A percentile compares a stretch with the other conserved stretches of the same genome.
phyloP scores from a whole-genome alignment of 2,329 filamentous ascomycete genomes.

The Monilinia polystroma region DNA sequence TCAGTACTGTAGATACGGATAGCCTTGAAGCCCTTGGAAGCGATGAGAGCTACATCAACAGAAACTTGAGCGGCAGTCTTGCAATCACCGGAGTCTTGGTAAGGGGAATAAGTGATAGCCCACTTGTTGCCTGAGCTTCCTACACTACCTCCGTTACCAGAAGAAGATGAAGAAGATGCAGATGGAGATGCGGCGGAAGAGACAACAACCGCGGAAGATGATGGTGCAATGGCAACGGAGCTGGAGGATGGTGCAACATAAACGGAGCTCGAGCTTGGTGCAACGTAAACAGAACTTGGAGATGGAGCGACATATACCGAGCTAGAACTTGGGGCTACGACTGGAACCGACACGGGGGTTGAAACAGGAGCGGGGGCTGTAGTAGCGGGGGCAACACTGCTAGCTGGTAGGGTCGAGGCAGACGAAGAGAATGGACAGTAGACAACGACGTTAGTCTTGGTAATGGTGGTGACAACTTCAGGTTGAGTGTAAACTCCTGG shows the following conservation, averaged over 20 bases:
- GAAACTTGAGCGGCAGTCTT: constrained; percentile 60
- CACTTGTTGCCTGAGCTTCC: constrained; percentile 46
- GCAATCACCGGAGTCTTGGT: constrained; percentile 59
- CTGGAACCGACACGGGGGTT: constrained; percentile 6
- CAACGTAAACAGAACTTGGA: neutral
- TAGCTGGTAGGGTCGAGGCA: constrained; percentile 27
- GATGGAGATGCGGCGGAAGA: constrained; percentile 22
- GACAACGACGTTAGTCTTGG: constrained; percentile 65
- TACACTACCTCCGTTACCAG: constrained; percentile 28
- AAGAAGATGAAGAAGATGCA: constrained; percentile 52
- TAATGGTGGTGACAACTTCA: constrained; percentile 65
- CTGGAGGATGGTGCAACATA: neutral
- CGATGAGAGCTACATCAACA: constrained; percentile 61
- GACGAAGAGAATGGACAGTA: constrained; percentile 65
- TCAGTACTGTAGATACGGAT: constrained; percentile 90
- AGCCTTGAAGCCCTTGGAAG: constrained; percentile 63
- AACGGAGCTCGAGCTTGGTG: constrained; percentile 9
- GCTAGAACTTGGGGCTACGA: constrained; percentile 34
- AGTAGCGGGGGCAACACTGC: constrained; percentile 31
- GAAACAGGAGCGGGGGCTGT: constrained; percentile 32
- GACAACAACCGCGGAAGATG: constrained; percentile 42
- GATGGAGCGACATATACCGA: constrained; percentile 23
- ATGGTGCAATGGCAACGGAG: constrained; percentile 18
- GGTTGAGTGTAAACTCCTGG: constrained; percentile 74
- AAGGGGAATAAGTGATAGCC: constrained; percentile 81